A percentile compares a stretch with the other conserved stretches of the same genome.
Evolutionary conservation across 2,329 filamentous ascomycete species (phyloP).

Genomic region (Nemania sp.): DNA sequence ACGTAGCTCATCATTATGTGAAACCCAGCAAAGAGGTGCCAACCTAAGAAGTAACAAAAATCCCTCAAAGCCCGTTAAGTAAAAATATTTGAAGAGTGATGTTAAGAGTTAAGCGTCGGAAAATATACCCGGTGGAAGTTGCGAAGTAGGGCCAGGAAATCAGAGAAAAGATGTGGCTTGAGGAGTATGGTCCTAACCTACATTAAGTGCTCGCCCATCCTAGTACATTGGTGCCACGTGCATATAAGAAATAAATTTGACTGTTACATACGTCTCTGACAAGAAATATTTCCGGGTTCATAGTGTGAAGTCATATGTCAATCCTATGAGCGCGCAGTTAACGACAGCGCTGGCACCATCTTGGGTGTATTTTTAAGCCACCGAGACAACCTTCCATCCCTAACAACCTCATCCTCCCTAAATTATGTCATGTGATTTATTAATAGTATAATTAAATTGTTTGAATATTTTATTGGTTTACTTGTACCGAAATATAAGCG

Average conservation of each 20-base stretch:
- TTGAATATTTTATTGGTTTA: too few species aligned
- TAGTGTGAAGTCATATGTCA: background rate
- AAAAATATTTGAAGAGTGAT: background rate
- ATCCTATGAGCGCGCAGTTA: too few species aligned
- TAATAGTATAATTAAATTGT: too few species aligned
- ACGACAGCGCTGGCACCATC: too few species aligned
- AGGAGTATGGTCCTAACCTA: background rate
- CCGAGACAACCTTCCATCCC: too few species aligned
- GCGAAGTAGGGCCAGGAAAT: background rate
- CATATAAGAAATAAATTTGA: constrained; percentile 4
- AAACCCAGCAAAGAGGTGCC: background rate
- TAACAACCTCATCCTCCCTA: too few species aligned
- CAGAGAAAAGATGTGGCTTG: background rate
- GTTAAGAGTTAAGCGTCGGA: background rate
- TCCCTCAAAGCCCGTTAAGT: background rate
- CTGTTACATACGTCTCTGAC: background rate
- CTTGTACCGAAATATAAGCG: too few species aligned
- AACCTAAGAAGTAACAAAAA: background rate
- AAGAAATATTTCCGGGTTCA: background rate
- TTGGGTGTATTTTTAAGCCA: too few species aligned
- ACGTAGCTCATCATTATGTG: constrained; percentile 40
- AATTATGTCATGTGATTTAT: too few species aligned
- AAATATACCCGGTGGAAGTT: background rate
- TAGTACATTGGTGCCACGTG: background rate
- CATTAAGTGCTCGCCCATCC: constrained; percentile 4